Evolutionary conservation across 768 basidiomycete species (phyloP), one percentile per base, ranked within the genome.

Genomic region (Butyriboletus loyo): DNA sequence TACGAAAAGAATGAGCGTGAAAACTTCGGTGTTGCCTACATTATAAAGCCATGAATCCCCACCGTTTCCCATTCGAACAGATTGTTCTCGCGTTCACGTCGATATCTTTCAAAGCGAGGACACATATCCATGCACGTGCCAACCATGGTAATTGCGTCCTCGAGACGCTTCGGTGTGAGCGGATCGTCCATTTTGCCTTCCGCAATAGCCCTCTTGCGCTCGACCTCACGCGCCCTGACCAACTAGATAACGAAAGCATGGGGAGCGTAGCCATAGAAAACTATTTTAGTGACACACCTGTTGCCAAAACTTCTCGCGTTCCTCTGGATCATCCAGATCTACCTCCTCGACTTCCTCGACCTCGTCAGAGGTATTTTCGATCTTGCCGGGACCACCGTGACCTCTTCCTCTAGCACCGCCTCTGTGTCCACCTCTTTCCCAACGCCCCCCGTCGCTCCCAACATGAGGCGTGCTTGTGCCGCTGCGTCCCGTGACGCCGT

Each of bases 121-220:
- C 95, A 98, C 93, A 98, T 97, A 54, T 90, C 87, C 73, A 78
- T 72, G 64, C 96, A 98, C 1, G 92, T 95, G 22, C 95, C 95
- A 14, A 90, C 82, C 66, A 98, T 86, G n/a, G 86, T 87, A 50
- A 95, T 93, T 17, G 95, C 94, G 57, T 96, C 86, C 59, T 90
- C 90, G 3, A 97, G 77, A 14, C 86, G 79, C 64, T 87, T 87
- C 2, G 87, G 84, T 10, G 86, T 85, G 37, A 79, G 64, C 0
- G 93, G 94, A 64, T 92, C 92, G 56, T 91, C 88, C 82, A 97
- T 93, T 63, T 89, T 85, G 7, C 92, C 92, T 32, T 86, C 82
- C 1, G 84, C 77, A 49, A 97, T 93, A 15, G 87, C 87, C 43
- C 72, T 77, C 66, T 85, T 86, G 46, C 83, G 75, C 63, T 91